A percentile compares a stretch with the other conserved stretches of the same genome.
Conservation (phyloP, 148 eudicot genomes). For the Linanthus parryae region DNA sequence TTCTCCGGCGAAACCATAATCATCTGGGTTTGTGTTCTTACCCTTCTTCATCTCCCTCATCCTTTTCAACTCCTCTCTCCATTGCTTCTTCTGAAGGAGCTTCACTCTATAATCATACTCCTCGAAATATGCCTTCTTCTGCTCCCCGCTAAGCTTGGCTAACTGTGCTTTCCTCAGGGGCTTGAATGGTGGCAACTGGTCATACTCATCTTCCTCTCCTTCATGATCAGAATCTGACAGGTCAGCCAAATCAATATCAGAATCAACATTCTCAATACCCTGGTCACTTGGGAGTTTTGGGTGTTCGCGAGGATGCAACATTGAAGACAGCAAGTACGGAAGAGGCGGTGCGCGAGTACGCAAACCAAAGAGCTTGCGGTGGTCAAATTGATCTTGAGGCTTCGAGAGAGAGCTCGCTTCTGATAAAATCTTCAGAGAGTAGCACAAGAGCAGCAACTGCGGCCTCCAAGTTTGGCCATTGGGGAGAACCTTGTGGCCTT, state of each 20-base stretch:
- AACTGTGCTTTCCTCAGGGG: conserved; percentile 79
- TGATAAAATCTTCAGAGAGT: conserved; percentile 78
- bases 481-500: conserved; percentile 89
- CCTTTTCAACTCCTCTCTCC: conserved; percentile 86
- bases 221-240: conserved; percentile 78
- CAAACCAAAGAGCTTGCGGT: conserved; percentile 76
- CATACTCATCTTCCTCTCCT: conserved; percentile 87
- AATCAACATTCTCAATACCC: conserved; percentile 75
- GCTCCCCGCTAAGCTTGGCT: conserved; percentile 67
- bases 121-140: conserved; percentile 83
- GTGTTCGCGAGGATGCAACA: conserved; percentile 84
- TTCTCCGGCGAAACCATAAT: conserved; percentile 37
- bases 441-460: conserved; percentile 69
- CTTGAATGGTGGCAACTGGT: conserved; percentile 94
- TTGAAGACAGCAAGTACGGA: conserved; percentile 72
- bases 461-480: conserved; percentile 97
- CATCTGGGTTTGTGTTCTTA: conserved; percentile 25
- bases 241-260: conserved; percentile 77
- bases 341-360: conserved; percentile 82
- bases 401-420: conserved; percentile 67
- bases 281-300: conserved; percentile 85
- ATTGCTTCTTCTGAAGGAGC: conserved; percentile 92
- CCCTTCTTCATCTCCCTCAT: conserved; percentile 73
- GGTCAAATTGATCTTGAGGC: conserved; percentile 71
- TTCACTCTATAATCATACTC: conserved; percentile 93